Evolutionary conservation across 305 asterid species (phyloP).

Genomic region (Rubia tinctorum): DNA sequence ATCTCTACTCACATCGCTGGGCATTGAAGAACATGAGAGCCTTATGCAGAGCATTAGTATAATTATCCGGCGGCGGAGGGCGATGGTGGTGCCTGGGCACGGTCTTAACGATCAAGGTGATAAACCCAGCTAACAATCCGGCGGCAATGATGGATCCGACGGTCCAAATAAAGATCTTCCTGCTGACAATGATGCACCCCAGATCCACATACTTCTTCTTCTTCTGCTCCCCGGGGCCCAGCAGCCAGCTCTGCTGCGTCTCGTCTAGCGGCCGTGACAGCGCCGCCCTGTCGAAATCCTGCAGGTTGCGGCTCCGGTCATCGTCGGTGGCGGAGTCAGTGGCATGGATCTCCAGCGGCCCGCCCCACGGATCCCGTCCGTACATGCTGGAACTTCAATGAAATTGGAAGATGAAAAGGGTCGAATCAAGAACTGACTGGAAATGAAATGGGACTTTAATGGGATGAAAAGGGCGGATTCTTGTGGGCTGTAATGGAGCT

Average conservation of each 20-base stretch:
- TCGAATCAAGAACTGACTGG: not conserved
- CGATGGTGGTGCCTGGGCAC: conserved; percentile 77
- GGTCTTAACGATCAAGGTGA: conserved; percentile 63
- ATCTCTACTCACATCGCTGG: conserved; percentile 65
- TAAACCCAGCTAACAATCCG: conserved; percentile 63
- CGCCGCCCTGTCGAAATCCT: conserved; percentile 67
- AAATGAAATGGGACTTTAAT: conserved; percentile 8
- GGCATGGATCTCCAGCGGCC: conserved; percentile 76
- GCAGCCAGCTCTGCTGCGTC: conserved; percentile 98
- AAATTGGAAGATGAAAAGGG: not conserved
- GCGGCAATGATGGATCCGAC: conserved; percentile 72
- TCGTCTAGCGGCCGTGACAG: conserved; percentile 84
- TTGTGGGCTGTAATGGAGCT: conserved; percentile 36
- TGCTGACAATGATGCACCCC: conserved; percentile 84
- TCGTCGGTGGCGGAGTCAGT: conserved; percentile 90
- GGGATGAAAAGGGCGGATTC: conserved; percentile 12
- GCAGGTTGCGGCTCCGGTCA: conserved; percentile 75
- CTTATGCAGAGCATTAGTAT: conserved; percentile 74
- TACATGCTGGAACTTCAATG: conserved; percentile 31
- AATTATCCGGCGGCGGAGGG: conserved; percentile 86
- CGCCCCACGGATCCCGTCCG: conserved; percentile 97
- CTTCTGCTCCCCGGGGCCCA: conserved; percentile 94
- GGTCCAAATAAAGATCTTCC: conserved; percentile 81
- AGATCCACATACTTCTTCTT: conserved; percentile 97
- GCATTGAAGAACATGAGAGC: conserved; percentile 94